These are phyloP conservation scores for Pistacia vera DNA, from an alignment of 345 rosid species.

Conservation along the genomic window DNA sequence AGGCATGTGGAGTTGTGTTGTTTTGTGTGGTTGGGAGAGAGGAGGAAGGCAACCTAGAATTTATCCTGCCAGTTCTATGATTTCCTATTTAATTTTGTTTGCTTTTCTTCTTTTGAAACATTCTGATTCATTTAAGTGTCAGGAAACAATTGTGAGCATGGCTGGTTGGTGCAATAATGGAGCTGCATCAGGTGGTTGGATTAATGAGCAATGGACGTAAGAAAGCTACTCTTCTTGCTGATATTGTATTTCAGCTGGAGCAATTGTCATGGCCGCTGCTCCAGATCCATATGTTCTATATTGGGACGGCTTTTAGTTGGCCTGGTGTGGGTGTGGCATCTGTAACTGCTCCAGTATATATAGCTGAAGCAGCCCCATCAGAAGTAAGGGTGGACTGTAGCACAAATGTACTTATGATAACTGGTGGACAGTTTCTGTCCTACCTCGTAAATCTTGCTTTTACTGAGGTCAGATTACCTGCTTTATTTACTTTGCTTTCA, in stretches of 20 bases:
- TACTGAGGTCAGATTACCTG: constrained; percentile 72
- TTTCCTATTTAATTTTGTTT: not conserved
- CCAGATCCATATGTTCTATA: constrained; percentile 84
- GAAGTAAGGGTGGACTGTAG: constrained; percentile 99
- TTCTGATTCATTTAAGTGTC: constrained; percentile 25
- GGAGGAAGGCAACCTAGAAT: not conserved
- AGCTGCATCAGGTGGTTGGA: constrained; percentile 96
- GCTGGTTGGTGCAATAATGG: constrained; percentile 98
- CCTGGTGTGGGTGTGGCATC: constrained; percentile 89
- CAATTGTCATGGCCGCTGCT: constrained; percentile 88
- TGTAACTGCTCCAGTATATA: constrained; percentile 96
- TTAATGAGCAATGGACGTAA: constrained; percentile 91
- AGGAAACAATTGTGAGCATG: constrained; percentile 99
- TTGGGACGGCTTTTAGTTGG: constrained; percentile 83
- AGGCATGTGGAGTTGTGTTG: not conserved
- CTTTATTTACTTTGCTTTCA: constrained; percentile 6
- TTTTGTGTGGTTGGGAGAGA: not conserved
- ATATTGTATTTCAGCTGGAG: constrained; percentile 78
- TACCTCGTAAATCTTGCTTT: constrained; percentile 90
- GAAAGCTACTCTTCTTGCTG: constrained; percentile 88
- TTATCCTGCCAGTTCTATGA: not conserved
- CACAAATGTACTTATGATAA: constrained; percentile 97
- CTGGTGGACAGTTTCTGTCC: constrained; percentile 96
- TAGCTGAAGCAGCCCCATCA: constrained; percentile 97
- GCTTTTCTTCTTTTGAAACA: not conserved